Base-by-base conservation (phyloP, 441 rosid genomes). In the Erysimum pusillum region DNA sequence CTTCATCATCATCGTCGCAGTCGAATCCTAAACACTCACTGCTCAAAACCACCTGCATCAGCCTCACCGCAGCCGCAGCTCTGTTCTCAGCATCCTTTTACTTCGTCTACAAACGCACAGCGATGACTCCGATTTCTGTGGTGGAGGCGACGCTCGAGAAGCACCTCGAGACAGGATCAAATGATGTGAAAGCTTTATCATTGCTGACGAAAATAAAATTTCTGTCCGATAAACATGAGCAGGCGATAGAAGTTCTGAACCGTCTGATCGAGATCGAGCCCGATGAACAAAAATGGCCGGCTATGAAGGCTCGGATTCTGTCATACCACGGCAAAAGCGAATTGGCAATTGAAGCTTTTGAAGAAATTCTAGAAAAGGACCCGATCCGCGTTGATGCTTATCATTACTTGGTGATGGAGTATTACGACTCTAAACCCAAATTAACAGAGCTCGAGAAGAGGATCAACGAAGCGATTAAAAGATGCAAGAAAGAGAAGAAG, bases 201-300 rank as follows among this genome's bases (percentile, higher is more conserved):
- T 76, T 89, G 1, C 85, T 90, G 20, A 79, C 90, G 84, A 90
- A 90, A 76, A 79, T 82, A 9, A 87, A 80, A 71, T 82, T 90
- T 79, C 85, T 87, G 66, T 63, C 81, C 12, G 69, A 74, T 48
- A 90, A 88, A 78, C 77, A 85, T 46, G 80, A 18, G 0, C 85
- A 85, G 10, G 92, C 94, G 18, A 70, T 85, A 7, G 84, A 80
- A 35, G 80, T 74, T 17, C 73, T 93, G 48, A 83, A 86, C 72
- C 90, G 90, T 12, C 65, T 91, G 79, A 93, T 91, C 18, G 85
- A 84, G 58, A 79, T 91, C 25, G 91, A 93, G 60, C 98, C 98
- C 0, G 57, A 84, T 2, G 96, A 90, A 44, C 70, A 63, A 0
- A 90, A 91, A 54, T 91, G 94, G 97, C 84, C 81, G 7, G 56